These are phyloP conservation scores for Tuber calosporum DNA, from an alignment of 495 filamentous ascomycete genomes.

Conservation along the genomic window DNA sequence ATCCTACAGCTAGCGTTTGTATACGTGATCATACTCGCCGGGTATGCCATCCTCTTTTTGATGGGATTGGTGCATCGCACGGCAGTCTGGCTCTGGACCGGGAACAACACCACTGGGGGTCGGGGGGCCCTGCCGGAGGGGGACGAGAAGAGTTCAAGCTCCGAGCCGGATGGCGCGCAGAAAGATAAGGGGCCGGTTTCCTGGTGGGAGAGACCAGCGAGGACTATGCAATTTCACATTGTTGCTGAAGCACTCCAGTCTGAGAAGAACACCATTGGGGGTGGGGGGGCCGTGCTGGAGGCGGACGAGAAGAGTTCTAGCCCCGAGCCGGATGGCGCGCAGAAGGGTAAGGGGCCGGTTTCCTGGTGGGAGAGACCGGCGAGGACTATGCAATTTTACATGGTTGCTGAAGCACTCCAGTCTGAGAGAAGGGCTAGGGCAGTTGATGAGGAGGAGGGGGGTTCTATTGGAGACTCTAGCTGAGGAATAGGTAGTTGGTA, in stretches of 20 bases:
- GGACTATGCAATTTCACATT: not conserved
- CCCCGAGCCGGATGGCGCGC: not conserved
- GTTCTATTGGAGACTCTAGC: not conserved
- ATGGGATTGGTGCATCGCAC: not conserved
- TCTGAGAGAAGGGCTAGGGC: not conserved
- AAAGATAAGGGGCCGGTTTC: not conserved
- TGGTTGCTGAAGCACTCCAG: not conserved
- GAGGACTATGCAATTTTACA: not conserved
- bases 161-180: not conserved
- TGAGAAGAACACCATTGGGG: not conserved
- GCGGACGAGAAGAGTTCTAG: not conserved
- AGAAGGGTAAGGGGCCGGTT: not conserved
- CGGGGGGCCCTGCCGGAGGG: not conserved
- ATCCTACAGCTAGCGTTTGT: not conserved
- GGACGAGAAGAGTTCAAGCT: not conserved
- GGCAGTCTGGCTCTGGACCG: not conserved
- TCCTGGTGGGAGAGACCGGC: not conserved
- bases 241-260: not conserved
- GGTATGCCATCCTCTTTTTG: not conserved
- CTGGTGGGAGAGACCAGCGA: not conserved
- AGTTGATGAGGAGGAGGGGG: not conserved
- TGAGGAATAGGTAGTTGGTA: not conserved
- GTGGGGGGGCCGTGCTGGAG: not conserved
- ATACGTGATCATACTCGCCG: not conserved
- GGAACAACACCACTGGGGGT: not conserved